Evolutionary conservation across 75 land plant species (phyloP).

Genomic region (Cunninghamia lanceolata): DNA sequence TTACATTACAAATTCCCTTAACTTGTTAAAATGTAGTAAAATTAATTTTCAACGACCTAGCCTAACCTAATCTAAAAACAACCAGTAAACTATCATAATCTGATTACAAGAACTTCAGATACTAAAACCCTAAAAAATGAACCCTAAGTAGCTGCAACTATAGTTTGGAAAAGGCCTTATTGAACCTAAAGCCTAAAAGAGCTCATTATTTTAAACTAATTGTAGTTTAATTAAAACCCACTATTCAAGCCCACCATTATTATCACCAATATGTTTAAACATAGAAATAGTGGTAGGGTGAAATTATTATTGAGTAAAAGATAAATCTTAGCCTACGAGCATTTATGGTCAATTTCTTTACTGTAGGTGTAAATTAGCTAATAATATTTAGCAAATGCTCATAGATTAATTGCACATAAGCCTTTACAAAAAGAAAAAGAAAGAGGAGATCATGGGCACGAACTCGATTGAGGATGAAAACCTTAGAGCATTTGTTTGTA

Average conservation of each 20-base stretch:
- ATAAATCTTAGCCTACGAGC: neutral
- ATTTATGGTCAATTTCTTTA: neutral
- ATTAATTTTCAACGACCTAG: neutral
- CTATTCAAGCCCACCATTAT: neutral
- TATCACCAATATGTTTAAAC: neutral
- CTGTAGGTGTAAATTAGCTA: neutral
- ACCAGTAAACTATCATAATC: neutral
- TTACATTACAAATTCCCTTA: neutral
- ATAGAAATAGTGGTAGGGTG: neutral
- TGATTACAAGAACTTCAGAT: neutral
- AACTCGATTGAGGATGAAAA: neutral
- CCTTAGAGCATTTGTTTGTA: neutral
- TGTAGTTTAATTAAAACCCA: neutral
- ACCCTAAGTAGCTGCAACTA: neutral
- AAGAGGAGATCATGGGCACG: neutral
- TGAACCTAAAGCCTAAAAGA: neutral
- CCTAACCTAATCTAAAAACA: neutral
- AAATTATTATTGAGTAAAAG: neutral
- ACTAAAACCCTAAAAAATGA: no score
- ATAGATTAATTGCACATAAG: neutral
- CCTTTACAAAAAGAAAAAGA: neutral
- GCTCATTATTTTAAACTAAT: neutral
- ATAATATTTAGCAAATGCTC: neutral
- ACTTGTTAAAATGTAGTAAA: neutral
- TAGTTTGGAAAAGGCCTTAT: neutral